Evolutionary conservation across 177 flowering plant genomes (phyloP), one percentile per base, ranked within the genome.

Genomic region (Vitis hybrid): DNA sequence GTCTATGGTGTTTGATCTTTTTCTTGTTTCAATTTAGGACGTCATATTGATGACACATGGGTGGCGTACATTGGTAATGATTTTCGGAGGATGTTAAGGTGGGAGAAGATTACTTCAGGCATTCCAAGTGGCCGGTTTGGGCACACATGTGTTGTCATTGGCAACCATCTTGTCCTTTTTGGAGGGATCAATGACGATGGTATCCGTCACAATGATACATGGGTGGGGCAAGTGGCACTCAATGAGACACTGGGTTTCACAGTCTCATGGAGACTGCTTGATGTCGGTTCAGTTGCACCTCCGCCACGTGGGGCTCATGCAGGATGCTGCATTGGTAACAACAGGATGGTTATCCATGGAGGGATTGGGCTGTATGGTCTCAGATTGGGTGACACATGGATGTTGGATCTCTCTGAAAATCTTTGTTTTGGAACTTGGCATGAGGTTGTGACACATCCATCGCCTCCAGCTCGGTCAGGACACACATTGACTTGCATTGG

Each of bases 21-120:
- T 54, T 9, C 61, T 51, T 60, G 4, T 13, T 49, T 76, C 40
- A 56, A 62, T 72, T 63, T 70, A 95, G 99, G 99, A 10, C 88
- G 96, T 9, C 98, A 91, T 84, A 91, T 93, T 11, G 98, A 95
- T 76, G 99, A 95, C 75, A 90, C 97, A 61, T 92, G 99, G 99
- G 83, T 84, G 59, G 94, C 96, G 23, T 78, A 83, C 60, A 32
- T 81, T 66, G 90, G 91, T 10, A 79, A 82, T 21, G 87, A 82
- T 65, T 75, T 77, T 54, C 82, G 63, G 56, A 76, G 74, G 51
- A 75, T 68, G 55, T 15, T 82, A 60, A 79, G 75, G 19, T 95
- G 99, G 99, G 86, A 88, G 68, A 85, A 82, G 79, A 76, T 82
- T 4, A 69, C 70, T 68, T 82, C 90, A 70, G 93, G 96, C 61